Evolutionary conservation across 1,139 yeast species (phyloP).

Genomic region (Diutina sp.): DNA sequence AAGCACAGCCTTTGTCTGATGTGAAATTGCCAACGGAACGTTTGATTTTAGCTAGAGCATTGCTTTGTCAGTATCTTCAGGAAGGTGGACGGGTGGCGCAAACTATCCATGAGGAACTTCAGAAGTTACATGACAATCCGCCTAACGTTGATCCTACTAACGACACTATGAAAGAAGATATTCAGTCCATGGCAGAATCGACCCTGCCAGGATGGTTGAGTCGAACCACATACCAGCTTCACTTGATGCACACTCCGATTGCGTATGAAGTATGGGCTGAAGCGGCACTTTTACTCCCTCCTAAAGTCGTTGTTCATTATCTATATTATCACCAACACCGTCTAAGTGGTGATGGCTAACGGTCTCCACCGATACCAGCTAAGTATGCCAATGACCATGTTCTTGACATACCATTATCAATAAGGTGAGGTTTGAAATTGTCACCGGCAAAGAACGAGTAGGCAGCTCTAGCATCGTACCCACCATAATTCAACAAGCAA

Average conservation of each 20-base stretch:
- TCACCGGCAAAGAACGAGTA: constrained; percentile 27
- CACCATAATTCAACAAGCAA: constrained; percentile 25
- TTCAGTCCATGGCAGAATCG: not conserved
- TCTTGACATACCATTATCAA: constrained; percentile 33
- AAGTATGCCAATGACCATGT: constrained; percentile 33
- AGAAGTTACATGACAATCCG: not conserved
- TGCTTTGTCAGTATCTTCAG: not conserved
- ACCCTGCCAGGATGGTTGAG: not conserved
- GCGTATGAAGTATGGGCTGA: not conserved
- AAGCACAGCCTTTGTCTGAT: not conserved
- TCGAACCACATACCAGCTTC: not conserved
- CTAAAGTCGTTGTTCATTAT: not conserved
- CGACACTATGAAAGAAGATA: not conserved
- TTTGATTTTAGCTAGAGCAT: not conserved
- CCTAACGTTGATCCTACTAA: not conserved
- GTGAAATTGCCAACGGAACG: not conserved
- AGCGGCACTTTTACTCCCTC: not conserved
- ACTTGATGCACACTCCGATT: not conserved
- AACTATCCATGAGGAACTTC: not conserved
- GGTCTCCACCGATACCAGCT: constrained; percentile 18
- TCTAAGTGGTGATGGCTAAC: not conserved
- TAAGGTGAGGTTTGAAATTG: constrained; percentile 25
- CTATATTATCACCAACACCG: not conserved
- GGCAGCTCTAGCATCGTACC: constrained; percentile 21
- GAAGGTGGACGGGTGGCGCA: not conserved